Conservation (phyloP, 2,329 filamentous ascomycete species). For the Annulohypoxylon truncatum region DNA sequence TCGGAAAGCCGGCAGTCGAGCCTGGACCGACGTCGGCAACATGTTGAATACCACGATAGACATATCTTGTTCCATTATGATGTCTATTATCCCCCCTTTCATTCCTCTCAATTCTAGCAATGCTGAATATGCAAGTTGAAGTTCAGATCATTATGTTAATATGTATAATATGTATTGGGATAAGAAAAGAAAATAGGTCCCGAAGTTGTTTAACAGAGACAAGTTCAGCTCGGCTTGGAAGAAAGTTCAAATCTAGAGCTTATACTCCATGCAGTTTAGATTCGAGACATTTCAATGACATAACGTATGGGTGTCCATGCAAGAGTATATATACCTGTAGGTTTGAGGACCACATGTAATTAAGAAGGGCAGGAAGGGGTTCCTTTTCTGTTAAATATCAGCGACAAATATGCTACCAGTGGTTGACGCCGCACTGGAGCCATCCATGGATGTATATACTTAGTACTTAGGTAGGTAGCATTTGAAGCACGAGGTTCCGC, state of each 20-base stretch:
- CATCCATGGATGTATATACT: slow-evolving; percentile 18
- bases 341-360: background rate
- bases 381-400: slow-evolving; percentile 10
- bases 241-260: slow-evolving; percentile 15
- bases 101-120: background rate
- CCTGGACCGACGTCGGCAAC: slow-evolving; percentile 64
- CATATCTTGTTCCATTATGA: slow-evolving; percentile 48
- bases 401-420: slow-evolving; percentile 1
- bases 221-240: slow-evolving; percentile 15
- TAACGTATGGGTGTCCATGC: background rate
- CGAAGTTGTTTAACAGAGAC: background rate
- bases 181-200: background rate
- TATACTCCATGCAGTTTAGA: slow-evolving; percentile 9
- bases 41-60: slow-evolving; percentile 64
- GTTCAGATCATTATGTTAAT: background rate
- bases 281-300: slow-evolving; percentile 3
- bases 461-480: too few relatives aligned
- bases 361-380: background rate
- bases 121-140: background rate
- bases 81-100: slow-evolving; percentile 5
- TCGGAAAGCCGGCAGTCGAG: slow-evolving; percentile 61
- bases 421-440: slow-evolving; percentile 10
- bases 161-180: background rate
- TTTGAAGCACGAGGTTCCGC: slow-evolving; percentile 22
- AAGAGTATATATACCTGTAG: background rate